These are phyloP conservation scores for Flaveria brownii DNA, from an alignment of 129 eudicot species.

Conservation along the genomic window DNA sequence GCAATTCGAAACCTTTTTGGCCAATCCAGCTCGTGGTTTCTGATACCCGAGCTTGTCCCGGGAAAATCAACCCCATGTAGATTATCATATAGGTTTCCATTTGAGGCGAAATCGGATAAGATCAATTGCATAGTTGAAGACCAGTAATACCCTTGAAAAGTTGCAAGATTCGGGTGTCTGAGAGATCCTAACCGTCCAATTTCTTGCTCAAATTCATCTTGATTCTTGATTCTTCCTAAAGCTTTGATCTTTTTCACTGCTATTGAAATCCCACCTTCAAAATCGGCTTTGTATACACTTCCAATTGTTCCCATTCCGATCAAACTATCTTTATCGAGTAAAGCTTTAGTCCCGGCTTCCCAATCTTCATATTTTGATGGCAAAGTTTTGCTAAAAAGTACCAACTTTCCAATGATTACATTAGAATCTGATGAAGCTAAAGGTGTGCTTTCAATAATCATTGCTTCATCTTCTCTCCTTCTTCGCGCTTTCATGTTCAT, in stretches of 20 bases:
- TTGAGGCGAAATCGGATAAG: conserved; percentile 63
- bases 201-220: conserved; percentile 95
- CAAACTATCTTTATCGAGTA: conserved; percentile 76
- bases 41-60: conserved; percentile 64
- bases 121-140: conserved; percentile 79
- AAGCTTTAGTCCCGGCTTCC: conserved; percentile 95
- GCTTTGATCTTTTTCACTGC: conserved; percentile 89
- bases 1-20: conserved; percentile 76
- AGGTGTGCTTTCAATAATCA: conserved; percentile 72
- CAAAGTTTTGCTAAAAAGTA: conserved; percentile 81
- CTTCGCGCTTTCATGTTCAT: conserved; percentile 73
- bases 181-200: conserved; percentile 83
- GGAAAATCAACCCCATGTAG: conserved; percentile 69
- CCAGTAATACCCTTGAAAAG: conserved; percentile 91
- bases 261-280: conserved; percentile 75
- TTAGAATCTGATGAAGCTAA: conserved; percentile 72
- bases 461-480: conserved; percentile 52
- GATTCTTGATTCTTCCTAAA: conserved; percentile 79
- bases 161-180: conserved; percentile 70
- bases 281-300: conserved; percentile 69
- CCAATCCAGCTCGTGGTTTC: conserved; percentile 69
- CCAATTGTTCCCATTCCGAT: conserved; percentile 90
- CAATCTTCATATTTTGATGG: conserved; percentile 96
- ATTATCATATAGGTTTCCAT: conserved; percentile 80
- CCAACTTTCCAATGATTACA: conserved; percentile 81